Base-by-base conservation (phyloP, 768 basidiomycete genomes). In the Neoboletus magnificus region DNA sequence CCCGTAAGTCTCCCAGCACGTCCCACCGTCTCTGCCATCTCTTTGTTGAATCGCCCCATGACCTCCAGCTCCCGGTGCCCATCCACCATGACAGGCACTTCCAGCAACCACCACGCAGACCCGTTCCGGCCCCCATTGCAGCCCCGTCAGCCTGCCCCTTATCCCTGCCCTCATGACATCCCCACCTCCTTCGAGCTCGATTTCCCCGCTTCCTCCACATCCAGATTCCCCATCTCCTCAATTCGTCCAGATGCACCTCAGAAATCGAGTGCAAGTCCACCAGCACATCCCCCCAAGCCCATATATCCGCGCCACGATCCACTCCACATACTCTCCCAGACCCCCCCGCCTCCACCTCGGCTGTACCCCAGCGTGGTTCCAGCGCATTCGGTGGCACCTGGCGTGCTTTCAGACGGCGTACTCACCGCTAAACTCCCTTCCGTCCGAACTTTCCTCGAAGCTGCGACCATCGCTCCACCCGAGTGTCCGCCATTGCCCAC, bases 391-490 rank as follows among this genome's bases (percentile, higher is more conserved):
- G 66, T 75, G 56, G 67, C 62, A 48, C 74, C 74, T 15, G 74
- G 74, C 50, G 56, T 76, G 3, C 73, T 73, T 35, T 65, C 65
- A 47, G 66, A 74, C 36, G 74, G 74, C 30, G 70, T 79, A 23
- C 73, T 79, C 60, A 81, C 80, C 18, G 73, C 76, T 15, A 76
- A 74, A 37, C 73, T 78, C 39, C 80, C 82, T 18, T 71, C 74
- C 29, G 82, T 85, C 5, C 74, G 76, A 48, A 61, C 69, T 20
- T 80, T 81, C 62, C 78, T 86, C 60, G 64, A 68, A 4, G 70
- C 71, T 39, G 76, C 70, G n/a, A 48, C 62, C 36, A 77, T 51
- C 73, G 79, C 53, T 49, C 59, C 72, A 60, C 67, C 71, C 73
- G 66, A 70, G 69, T 82, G 56, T 72, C 80, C 51, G 4, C 70